A percentile compares a stretch with the other conserved stretches of the same genome.
phyloP scores from a whole-genome alignment of 371 early-diverging fungal genomes.

The Mortierella sp. region DNA sequence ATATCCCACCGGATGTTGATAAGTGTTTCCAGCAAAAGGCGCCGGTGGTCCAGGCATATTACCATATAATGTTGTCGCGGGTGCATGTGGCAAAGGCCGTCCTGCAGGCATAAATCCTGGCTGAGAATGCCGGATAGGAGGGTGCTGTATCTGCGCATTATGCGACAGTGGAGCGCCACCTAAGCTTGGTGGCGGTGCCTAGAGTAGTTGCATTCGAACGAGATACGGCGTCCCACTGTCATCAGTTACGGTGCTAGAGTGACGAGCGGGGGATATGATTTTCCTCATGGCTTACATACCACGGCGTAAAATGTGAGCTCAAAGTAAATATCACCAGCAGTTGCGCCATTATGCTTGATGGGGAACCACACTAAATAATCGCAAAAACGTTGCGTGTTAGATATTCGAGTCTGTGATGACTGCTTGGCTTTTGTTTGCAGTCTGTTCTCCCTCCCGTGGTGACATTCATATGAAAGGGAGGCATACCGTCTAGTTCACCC shows the following conservation, averaged over 20 bases:
- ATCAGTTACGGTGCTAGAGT: too few relatives aligned
- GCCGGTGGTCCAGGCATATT: constrained; percentile 22
- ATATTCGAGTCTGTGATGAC: background rate
- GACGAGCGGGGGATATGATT: too few relatives aligned
- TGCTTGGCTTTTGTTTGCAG: background rate
- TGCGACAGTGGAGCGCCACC: background rate
- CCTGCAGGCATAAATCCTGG: constrained; percentile 16
- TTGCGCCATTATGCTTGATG: constrained; percentile 33
- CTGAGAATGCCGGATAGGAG: constrained; percentile 13
- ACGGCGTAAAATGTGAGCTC: constrained; percentile 48
- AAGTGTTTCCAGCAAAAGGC: constrained; percentile 24
- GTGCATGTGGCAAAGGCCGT: constrained; percentile 14
- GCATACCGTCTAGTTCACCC: constrained; percentile 52
- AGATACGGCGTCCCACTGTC: too few relatives aligned
- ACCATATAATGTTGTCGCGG: constrained; percentile 2
- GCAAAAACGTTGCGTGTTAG: background rate
- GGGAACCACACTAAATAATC: constrained; percentile 44
- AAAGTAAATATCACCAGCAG: constrained; percentile 47
- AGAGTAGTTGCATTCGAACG: too few relatives aligned
- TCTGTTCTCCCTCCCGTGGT: background rate
- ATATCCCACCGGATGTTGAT: constrained; percentile 17
- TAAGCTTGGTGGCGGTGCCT: constrained; percentile 19
- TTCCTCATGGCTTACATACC: constrained; percentile 8
- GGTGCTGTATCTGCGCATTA: constrained; percentile 11
- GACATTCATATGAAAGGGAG: background rate